Evolutionary conservation across 495 filamentous ascomycete species (phyloP), one percentile per base, ranked within the genome.

Genomic region (Hypoxylon cercidicola): DNA sequence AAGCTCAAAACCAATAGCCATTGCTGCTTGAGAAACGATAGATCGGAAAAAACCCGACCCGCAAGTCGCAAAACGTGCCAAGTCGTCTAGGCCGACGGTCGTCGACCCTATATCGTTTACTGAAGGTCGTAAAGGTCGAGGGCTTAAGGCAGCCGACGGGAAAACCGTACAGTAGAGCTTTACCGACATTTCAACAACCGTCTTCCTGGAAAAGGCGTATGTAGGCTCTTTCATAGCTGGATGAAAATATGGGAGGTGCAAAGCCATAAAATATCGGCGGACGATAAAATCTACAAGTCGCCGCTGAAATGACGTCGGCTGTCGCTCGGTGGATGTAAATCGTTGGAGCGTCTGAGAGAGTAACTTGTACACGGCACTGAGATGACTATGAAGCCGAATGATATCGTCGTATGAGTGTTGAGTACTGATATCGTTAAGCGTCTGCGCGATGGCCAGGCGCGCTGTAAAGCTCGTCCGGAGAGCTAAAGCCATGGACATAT

Each of bases 151-250:
- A 0, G 79, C 69, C 0, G 72, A 58, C 1, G 79, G 81, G 43
- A 76, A 80, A 0, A 72, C 70, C 1, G 72, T 64, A 53, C 62
- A 72, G 80, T 83, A 86, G 3, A 85, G 67, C 47, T 84, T 85
- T 28, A 82, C 72, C 0, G 82, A 73, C 1, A 72, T 79, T 10
- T 87, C 85, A 21, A 85, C 69, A 0, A 80, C 77, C 65, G 71
- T 67, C 44, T 71, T 82, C 3, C 82, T 70, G 1, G 84, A 84
- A 47, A 79, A 87, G 1, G 83, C 81, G 46, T 81, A 86, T 0
- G 74, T 53, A 0, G 72, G 71, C 16, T 84, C 79, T 1, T 59
- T 61, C 19, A 82, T 58, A 0, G 74, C 65, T 8, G 63, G 54
- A 1, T 54, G 60, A 28, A 71, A 64, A 56, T 78, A 87, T 13